Evolutionary conservation across 1,284 basidiomycete genomes (phyloP), one percentile per base, ranked within the genome.

Genomic region (Phellopilus nigrolimitatus): DNA sequence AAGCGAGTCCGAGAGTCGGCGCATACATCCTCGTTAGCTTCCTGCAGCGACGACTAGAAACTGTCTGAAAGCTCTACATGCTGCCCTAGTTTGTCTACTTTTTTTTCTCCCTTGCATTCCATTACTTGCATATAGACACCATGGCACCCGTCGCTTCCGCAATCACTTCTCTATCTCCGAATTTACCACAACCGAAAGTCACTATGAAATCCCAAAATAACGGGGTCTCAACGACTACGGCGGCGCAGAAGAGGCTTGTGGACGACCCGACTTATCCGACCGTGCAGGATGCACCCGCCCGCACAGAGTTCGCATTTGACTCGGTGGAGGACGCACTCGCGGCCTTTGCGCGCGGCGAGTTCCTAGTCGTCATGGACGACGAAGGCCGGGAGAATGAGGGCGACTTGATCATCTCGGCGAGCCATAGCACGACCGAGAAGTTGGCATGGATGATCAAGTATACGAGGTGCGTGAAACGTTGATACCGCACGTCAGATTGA

Each of bases 401-500:
- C 2, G 94, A 97, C 68, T 71, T 97, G 55, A 91, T 97, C 64
- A 85, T 92, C 62, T 82, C 94, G 12, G 94, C 82, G 0, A 75
- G 75, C 37, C 79, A 83, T 53, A 82, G 90, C 58, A 93, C 93
- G 17, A 91, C 91, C 0, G 89, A 97, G 69, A 91, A 95, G 62
- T 97, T 99, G 95, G 97, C 97, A 1, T 99, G 93, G 92, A 91
- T 99, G 79, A 94, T 99, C 67, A 86, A 88, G 65, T 87, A 95
- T 70, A 92, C 91, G 0, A 95, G 91, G 94, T 94, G 56, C 54
- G 81, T 34, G 36, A 40, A 28, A 28, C 45, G 49, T 30, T 39
- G 42, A 47, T 43, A 55, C 43, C n/a, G n/a, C n/a, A n/a, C n/a
- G n/a, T n/a, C n/a, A n/a, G n/a, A n/a, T 25, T 13, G 15, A 15